Evolutionary conservation across 2,329 filamentous ascomycete genomes (phyloP).

Genomic region (Alternaria burnsii): DNA sequence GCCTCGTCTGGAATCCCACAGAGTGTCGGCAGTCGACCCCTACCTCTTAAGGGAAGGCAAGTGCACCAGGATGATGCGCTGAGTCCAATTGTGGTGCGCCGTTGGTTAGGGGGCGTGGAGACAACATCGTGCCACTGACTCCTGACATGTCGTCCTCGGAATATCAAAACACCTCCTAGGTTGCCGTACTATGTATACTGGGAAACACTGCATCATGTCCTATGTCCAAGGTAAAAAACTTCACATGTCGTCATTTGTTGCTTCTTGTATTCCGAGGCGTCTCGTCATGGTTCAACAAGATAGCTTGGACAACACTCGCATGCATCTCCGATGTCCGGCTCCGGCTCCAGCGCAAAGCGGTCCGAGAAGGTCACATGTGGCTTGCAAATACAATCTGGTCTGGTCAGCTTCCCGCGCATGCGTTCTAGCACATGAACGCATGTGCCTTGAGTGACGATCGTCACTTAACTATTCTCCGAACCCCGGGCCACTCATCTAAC

Average conservation of each 20-base stretch:
- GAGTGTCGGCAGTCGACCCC: background rate
- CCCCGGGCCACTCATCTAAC: constrained; percentile 10
- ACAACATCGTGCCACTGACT: background rate
- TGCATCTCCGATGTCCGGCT: background rate
- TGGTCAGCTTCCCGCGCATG: constrained; percentile 2
- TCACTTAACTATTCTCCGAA: constrained; percentile 19
- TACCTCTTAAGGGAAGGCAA: background rate
- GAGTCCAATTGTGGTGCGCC: background rate
- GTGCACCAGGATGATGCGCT: background rate
- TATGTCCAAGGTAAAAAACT: background rate
- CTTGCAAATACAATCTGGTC: constrained; percentile 7
- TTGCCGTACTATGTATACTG: background rate
- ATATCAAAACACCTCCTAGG: background rate
- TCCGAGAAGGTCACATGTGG: constrained; percentile 12
- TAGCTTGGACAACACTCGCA: background rate
- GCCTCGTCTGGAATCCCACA: background rate
- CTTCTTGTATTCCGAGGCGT: background rate
- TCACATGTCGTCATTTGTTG: background rate
- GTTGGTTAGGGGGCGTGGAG: background rate
- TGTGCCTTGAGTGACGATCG: constrained; percentile 11
- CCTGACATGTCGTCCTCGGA: background rate
- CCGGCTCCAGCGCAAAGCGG: background rate
- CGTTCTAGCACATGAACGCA: constrained; percentile 9
- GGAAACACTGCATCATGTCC: background rate
- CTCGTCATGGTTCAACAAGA: background rate